Base-by-base conservation (phyloP, 345 rosid species). In the Eucalyptus tenuipes region DNA sequence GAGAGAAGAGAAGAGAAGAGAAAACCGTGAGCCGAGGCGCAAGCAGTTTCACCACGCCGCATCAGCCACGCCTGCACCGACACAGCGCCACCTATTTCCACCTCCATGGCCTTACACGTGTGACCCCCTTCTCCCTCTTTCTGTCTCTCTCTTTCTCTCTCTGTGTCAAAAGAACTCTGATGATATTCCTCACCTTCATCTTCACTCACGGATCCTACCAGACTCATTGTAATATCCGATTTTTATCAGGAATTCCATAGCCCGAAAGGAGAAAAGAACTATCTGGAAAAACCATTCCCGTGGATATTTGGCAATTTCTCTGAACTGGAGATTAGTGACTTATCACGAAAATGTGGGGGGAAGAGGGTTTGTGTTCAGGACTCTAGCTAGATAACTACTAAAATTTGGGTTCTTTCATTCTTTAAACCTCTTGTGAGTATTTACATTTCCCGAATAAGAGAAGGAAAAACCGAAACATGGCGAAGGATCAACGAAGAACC, bases 381-480 rank as follows among this genome's bases (percentile, higher is more conserved):
- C 84, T 75, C 84, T 22, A 40, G 47, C 15, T 40, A 13, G 47
- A 75, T 47, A 18, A 40, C 47, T 20, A 5, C 84, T 42, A 20
- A 75, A 5, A 20, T 14, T 13, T 42, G 84, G 42, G 84, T 11
- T 75, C 84, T 40, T 75, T 40, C 84, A 75, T 75, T 40, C 84
- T 40, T 75, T 22, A 49, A 89, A 57, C 13, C 82, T 31, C 75
- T 42, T 47, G 80, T 59, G 29, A 75, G 49, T 75, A 93, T 92
- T 81, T 92, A 91, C 94, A 93, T 92, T 91, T 92, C 88, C 92
- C 90, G 91, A 86, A 87, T 80, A 49, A 50, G 45, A 85, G 85
- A 87, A 87, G 59, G 59, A 42, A 22, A 40, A 75, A 75, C 47
- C 84, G 47, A 75, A 75, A 75, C 47, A 75, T 20, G 47, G 47